phyloP scores from a whole-genome alignment of 106 monocot genomes.

The Hemerocallis citrina region DNA sequence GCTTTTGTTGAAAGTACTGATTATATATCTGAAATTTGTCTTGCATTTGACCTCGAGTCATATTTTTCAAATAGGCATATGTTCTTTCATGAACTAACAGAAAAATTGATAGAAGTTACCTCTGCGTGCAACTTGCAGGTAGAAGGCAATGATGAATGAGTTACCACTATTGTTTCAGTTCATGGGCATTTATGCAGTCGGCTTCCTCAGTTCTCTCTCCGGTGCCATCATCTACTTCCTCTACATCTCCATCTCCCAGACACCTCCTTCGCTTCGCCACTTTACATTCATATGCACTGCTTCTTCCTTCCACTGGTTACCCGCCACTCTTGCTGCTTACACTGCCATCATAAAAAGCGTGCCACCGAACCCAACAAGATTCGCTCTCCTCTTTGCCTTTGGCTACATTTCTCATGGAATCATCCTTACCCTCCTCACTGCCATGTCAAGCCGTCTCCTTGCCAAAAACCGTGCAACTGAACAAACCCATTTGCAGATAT shows the following conservation, averaged over 20 bases:
- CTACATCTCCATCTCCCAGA: constrained; percentile 12
- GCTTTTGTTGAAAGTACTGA: too few relatives aligned
- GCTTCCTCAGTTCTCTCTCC: constrained; percentile 32
- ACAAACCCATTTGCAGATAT: constrained; percentile 15
- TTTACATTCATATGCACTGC: constrained; percentile 32
- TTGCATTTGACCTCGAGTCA: too few relatives aligned
- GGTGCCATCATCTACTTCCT: constrained; percentile 25
- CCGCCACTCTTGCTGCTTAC: constrained; percentile 22
- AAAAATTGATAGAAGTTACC: background rate
- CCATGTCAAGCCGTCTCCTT: constrained; percentile 9
- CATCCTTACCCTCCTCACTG: constrained; percentile 25
- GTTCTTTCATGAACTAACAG: background rate
- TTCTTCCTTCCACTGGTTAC: constrained; percentile 44
- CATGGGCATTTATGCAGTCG: constrained; percentile 34
- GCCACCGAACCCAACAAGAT: constrained; percentile 5
- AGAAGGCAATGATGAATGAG: background rate
- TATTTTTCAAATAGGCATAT: too few relatives aligned
- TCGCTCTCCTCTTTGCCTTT: constrained; percentile 19
- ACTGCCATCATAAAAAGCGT: constrained; percentile 15
- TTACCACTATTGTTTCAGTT: constrained; percentile 14
- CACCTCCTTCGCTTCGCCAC: constrained; percentile 7
- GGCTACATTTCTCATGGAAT: constrained; percentile 31
- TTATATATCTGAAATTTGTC: too few relatives aligned
- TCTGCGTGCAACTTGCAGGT: constrained; percentile 12
- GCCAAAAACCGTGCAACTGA: constrained; percentile 4